Base-by-base conservation (phyloP, 1,139 yeast genomes). In the Pichia sp. region DNA sequence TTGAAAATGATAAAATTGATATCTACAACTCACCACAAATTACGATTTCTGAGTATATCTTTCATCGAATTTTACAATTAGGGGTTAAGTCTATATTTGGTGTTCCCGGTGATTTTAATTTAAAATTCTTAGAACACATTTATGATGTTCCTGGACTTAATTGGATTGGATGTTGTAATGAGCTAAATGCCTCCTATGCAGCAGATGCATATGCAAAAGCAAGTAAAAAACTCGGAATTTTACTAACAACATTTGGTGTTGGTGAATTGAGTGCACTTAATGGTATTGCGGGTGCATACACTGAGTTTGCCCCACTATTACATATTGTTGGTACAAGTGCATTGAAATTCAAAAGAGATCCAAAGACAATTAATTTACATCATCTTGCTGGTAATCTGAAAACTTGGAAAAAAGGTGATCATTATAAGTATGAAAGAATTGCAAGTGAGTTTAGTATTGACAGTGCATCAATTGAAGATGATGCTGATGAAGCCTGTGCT, bases 251-350 rank as follows among this genome's bases (percentile, higher is more conserved):
- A 18, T 85, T 73, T 66, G 96, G 95, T 48, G 96, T 88, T 44
- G 96, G 96, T 51, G 96, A 87, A 67, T 74, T 87, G 52, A 80
- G 87, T 48, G 95, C 95, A 15, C 66, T 87, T 55, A 88, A 87
- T 67, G 96, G 95, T 45, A 73, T 85, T 53, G 79, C 90, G 43
- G 95, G 95, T 53, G 80, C 95, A 8, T 84, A 76, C 67, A 84
- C 92, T 42, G 96, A 87, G 65, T 81, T 76, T 61, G 80, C 79
- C 34, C 95, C 95, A 12, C 73, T 87, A 27, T 71, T 88, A 51
- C 95, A 86, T 67, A 80, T 88, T 58, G 95, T 88, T 37, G 96
- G 96, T 43, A 81, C 86, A 30, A 79, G 85, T 45, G 74, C 84
- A 37, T 68, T 50, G 22, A 53, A 53, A 12, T 39, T 45, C 3